Evolutionary conservation across 1,284 basidiomycete genomes (phyloP).

Genomic region (Wallemia ichthyophaga): DNA sequence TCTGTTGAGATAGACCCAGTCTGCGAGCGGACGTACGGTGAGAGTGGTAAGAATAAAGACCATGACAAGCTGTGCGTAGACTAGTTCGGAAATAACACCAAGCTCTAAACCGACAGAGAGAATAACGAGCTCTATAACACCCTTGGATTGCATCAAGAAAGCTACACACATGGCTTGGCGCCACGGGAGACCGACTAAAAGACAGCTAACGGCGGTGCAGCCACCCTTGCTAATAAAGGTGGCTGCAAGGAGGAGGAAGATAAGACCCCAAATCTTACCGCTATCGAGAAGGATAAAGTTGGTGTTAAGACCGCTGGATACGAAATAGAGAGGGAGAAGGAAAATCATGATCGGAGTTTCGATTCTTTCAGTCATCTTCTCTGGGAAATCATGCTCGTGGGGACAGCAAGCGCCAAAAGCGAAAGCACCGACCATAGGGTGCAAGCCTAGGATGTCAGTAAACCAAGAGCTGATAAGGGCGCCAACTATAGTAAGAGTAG

Average conservation of each 20-base stretch:
- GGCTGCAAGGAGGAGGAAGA: slow-evolving; percentile 11
- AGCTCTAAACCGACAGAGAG: slow-evolving; percentile 13
- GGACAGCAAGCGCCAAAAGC: slow-evolving; percentile 13
- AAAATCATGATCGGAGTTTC: slow-evolving; percentile 8
- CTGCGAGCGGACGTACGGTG: not conserved
- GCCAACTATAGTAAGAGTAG: not conserved
- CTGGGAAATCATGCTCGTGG: slow-evolving; percentile 12
- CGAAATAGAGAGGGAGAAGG: slow-evolving; percentile 13
- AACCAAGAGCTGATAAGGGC: slow-evolving; percentile 12
- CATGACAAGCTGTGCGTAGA: slow-evolving; percentile 13
- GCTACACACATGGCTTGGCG: slow-evolving; percentile 12
- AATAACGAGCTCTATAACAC: slow-evolving; percentile 13
- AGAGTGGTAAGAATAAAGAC: slow-evolving; percentile 5
- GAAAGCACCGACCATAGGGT: slow-evolving; percentile 14
- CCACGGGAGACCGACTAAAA: slow-evolving; percentile 9
- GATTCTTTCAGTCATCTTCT: slow-evolving; percentile 12
- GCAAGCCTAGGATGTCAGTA: slow-evolving; percentile 13
- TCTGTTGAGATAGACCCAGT: not conserved
- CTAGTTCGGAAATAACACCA: slow-evolving; percentile 10
- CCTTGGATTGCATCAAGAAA: slow-evolving; percentile 13
- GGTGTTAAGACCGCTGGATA: slow-evolving; percentile 12
- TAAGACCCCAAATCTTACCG: slow-evolving; percentile 12
- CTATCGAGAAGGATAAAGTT: slow-evolving; percentile 11
- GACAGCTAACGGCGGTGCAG: slow-evolving; percentile 11
- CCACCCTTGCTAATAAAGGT: slow-evolving; percentile 11